Evolutionary conservation across 2,329 filamentous ascomycete species (phyloP), one percentile per base, ranked within the genome.

Genomic region (Graphium sp.): DNA sequence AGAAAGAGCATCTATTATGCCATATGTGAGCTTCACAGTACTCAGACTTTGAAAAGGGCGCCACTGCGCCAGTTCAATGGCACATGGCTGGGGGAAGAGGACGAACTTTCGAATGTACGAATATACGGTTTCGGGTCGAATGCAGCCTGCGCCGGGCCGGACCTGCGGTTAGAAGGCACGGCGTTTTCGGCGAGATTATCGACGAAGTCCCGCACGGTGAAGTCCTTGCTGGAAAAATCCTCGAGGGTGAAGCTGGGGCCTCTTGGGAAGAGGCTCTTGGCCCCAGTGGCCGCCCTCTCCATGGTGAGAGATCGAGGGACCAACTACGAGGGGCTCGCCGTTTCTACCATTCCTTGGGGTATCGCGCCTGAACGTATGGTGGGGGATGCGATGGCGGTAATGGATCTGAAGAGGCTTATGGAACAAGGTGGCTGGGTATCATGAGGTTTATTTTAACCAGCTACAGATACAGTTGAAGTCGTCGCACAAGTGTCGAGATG

Each of bases 81-180:
- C 24, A 17, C 14, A 27, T 25, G 18, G 15, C 28, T 24, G 15
- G 15, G 12, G 9, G 18, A 3, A 7, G 14, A 20, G 15, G 23
- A 34, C 55, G 37, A 56, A 74, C 69, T 73, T 47, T 98, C 89
- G 49, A 98, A 98, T 2, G 83, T 85, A 34, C 89, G 75, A 43
- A 98, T 98, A 41, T 98, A 62, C 18, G 89, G 91, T 54, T 98
- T 98, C 1, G 89, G 84, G 45, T 98, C 89, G 55, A 98, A 98
- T 5, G 63, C 55, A 35, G 65, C 62, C 46, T 60, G 62, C 35
- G 58, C 60, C 37, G 68, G 64, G 6, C 69, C 74, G 10, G 85
- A 94, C 34, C 81, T 77, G 30, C 89, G 80, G 44, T 75, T 80
- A 14, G 66, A 61, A n/a, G 81, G 75, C 20, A 83, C 68, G 14